Conservation (phyloP, 169 alveolate species). For the Babesia bovis region DNA sequence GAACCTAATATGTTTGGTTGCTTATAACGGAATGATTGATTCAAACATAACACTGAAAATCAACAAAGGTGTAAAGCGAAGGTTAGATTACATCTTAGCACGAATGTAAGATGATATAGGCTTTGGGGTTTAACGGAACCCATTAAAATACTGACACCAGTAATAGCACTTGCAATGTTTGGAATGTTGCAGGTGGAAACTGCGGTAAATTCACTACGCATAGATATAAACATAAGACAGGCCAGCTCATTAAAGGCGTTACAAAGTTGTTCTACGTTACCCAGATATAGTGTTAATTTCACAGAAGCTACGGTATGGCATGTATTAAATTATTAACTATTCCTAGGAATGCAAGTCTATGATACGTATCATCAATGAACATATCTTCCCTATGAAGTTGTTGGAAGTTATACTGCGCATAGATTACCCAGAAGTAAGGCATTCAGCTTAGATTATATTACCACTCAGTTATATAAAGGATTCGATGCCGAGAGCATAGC, state of each 20-base stretch:
- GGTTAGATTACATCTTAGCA: background rate
- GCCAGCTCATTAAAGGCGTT: conserved; percentile 12
- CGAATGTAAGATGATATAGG: background rate
- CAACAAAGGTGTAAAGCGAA: conserved; percentile 10
- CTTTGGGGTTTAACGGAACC: conserved; percentile 33
- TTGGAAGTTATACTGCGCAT: conserved; percentile 22
- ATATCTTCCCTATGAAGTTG: conserved; percentile 27
- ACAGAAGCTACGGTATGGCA: background rate
- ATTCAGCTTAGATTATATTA: background rate
- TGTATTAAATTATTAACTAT: background rate
- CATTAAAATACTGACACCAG: conserved; percentile 15
- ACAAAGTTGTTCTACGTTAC: background rate
- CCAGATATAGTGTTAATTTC: background rate
- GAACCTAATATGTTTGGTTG: conserved; percentile 17
- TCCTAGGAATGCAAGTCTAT: background rate
- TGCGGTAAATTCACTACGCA: background rate
- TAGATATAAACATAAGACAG: background rate
- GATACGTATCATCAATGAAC: conserved; percentile 9
- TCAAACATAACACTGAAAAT: background rate
- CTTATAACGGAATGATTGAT: conserved; percentile 23
- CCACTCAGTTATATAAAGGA: background rate
- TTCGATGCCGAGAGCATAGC: background rate
- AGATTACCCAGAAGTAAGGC: conserved; percentile 20
- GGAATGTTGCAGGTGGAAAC: background rate
- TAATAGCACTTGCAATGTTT: conserved; percentile 18